Evolutionary conservation across 345 rosid species (phyloP).

Genomic region (Populus davidiana): DNA sequence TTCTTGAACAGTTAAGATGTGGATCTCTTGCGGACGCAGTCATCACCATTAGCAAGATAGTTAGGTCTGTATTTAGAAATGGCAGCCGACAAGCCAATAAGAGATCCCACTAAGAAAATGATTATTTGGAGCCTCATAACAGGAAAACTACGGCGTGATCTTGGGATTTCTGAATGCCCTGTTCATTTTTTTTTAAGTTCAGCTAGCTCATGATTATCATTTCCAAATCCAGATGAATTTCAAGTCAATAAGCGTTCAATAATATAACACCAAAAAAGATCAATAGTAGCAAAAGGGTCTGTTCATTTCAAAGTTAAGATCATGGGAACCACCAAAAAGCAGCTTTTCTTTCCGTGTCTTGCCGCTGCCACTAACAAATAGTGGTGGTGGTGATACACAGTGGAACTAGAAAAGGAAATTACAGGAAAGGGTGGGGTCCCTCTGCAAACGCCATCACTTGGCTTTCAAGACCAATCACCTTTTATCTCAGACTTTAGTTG

Average conservation of each 20-base stretch:
- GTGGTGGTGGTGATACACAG: neutral
- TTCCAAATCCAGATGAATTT: constrained; percentile 1
- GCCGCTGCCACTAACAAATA: constrained; percentile 1
- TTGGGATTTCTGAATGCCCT: neutral
- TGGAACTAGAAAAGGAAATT: constrained; percentile 3
- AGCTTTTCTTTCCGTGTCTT: constrained; percentile 6
- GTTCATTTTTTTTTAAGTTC: neutral
- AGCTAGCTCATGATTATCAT: constrained; percentile 1
- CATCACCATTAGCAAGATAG: neutral
- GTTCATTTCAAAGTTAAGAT: neutral
- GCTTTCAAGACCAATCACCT: constrained; percentile 63
- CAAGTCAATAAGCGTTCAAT: neutral
- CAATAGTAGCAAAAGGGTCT: neutral
- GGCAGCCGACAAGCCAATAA: neutral
- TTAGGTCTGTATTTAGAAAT: neutral
- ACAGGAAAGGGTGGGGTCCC: constrained; percentile 28
- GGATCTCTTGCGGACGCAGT: neutral
- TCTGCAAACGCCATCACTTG: constrained; percentile 44
- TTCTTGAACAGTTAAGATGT: neutral
- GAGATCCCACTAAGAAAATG: neutral
- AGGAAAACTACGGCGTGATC: neutral
- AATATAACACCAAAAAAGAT: neutral
- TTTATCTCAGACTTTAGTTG: constrained; percentile 24
- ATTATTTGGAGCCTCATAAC: neutral
- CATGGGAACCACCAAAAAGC: constrained; percentile 16